Evolutionary conservation across 2,329 filamentous ascomycete species (phyloP).

Genomic region (Cyclaneusma minus): DNA sequence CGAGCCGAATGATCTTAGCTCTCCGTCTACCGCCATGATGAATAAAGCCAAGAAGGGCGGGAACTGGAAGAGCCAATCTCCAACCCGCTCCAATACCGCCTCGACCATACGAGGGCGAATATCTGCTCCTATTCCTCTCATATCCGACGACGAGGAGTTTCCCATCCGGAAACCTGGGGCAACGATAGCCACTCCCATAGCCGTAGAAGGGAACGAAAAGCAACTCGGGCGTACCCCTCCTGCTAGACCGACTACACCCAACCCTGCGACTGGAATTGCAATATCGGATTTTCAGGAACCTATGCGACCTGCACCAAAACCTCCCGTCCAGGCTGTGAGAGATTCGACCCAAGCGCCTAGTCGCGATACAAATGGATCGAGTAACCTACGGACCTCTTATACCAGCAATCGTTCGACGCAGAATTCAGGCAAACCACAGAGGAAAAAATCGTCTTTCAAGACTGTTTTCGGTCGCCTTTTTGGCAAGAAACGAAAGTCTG

Average conservation of each 20-base stretch:
- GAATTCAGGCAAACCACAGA: slow-evolving; percentile 24
- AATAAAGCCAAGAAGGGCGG: slow-evolving; percentile 12
- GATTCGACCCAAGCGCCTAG: slow-evolving; percentile 6
- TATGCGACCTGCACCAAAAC: slow-evolving; percentile 8
- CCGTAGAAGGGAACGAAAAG: slow-evolving; percentile 10
- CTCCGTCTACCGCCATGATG: slow-evolving; percentile 10
- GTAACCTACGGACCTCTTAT: slow-evolving; percentile 30
- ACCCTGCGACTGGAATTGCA: too few species aligned
- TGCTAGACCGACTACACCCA: slow-evolving; percentile 2
- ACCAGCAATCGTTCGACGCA: slow-evolving; percentile 25
- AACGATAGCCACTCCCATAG: slow-evolving; percentile 19
- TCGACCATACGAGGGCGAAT: slow-evolving; percentile 41
- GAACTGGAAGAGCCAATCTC: slow-evolving; percentile 11
- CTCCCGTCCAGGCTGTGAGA: slow-evolving; percentile 6
- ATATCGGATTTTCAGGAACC: too few species aligned
- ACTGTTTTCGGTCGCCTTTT: slow-evolving; percentile 41
- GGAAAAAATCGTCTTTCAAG: slow-evolving; percentile 43
- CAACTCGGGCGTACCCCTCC: slow-evolving; percentile 8
- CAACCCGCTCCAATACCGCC: slow-evolving; percentile 18
- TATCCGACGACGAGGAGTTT: slow-evolving; percentile 36
- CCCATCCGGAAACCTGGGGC: slow-evolving; percentile 30
- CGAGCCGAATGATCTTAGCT: too few species aligned
- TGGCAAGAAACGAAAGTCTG: slow-evolving; percentile 36
- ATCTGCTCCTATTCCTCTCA: slow-evolving; percentile 43
- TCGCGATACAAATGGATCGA: slow-evolving; percentile 10